phyloP scores from a whole-genome alignment of 768 basidiomycete genomes.

The Mycena latifolia region DNA sequence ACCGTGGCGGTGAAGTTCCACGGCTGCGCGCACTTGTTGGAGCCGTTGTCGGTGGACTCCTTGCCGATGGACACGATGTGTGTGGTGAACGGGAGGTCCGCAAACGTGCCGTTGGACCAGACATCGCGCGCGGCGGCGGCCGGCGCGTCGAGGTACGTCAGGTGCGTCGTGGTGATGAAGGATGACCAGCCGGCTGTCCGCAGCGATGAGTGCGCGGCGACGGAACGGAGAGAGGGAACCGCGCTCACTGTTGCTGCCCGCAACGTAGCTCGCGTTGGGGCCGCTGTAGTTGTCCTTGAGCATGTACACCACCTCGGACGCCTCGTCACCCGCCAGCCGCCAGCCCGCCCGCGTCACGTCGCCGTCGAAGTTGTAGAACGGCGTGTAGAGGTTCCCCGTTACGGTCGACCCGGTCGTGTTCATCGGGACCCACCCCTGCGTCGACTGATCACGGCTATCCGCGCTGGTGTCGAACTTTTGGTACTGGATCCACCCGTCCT shows the following conservation, averaged over 20 bases:
- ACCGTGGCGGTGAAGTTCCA: conserved; percentile 14
- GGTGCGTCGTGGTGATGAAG: too few species aligned
- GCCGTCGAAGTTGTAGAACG: neutral
- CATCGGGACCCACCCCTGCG: neutral
- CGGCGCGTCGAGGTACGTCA: neutral
- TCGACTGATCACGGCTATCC: too few species aligned
- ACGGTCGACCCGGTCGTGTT: neutral
- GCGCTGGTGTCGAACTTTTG: too few species aligned
- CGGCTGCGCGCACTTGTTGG: neutral
- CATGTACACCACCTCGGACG: conserved; percentile 3
- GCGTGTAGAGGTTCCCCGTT: neutral
- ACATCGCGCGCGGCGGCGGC: neutral
- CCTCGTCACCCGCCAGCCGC: conserved; percentile 2
- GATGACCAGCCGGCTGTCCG: too few species aligned
- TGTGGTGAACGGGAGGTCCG: conserved; percentile 6
- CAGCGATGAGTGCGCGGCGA: too few species aligned
- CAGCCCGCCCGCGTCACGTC: conserved; percentile 2
- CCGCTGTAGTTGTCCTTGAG: neutral
- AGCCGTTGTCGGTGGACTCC: neutral
- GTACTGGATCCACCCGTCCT: too few species aligned
- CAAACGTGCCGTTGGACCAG: neutral
- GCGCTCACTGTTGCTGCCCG: too few species aligned
- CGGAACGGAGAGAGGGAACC: too few species aligned
- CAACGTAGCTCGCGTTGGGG: too few species aligned
- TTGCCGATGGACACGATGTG: conserved; percentile 1